These are phyloP conservation scores for Camelina neglecta DNA, from an alignment of 345 rosid species.

Conservation along the genomic window DNA sequence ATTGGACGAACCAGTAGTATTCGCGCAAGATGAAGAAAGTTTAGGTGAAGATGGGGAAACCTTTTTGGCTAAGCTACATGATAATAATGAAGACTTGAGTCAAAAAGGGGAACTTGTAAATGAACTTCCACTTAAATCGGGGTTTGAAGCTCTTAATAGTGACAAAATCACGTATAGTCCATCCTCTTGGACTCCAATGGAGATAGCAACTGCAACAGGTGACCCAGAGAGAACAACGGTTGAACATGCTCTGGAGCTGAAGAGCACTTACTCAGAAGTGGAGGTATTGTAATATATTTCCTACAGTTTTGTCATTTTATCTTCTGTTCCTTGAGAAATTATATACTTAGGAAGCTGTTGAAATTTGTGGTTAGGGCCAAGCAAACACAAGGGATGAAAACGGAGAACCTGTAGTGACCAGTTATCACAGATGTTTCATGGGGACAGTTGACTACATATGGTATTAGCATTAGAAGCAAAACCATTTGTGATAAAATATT, in stretches of 20 bases:
- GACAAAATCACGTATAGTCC: slow-evolving; percentile 60
- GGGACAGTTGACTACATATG: slow-evolving; percentile 98
- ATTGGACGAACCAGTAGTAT: slow-evolving; percentile 44
- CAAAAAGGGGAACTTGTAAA: slow-evolving; percentile 34
- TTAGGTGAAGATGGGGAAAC: slow-evolving; percentile 54
- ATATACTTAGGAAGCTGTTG: not conserved
- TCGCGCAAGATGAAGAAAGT: slow-evolving; percentile 44
- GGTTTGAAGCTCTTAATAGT: slow-evolving; percentile 43
- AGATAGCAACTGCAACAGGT: slow-evolving; percentile 86
- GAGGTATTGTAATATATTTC: slow-evolving; percentile 55
- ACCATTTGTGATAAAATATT: slow-evolving; percentile 2
- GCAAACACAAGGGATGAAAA: slow-evolving; percentile 71
- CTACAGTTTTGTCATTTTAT: not conserved
- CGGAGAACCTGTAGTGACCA: slow-evolving; percentile 87
- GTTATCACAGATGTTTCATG: slow-evolving; percentile 85
- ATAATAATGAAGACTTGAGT: slow-evolving; percentile 39
- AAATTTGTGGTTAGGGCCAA: slow-evolving; percentile 54
- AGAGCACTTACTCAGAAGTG: slow-evolving; percentile 81
- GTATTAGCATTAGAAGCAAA: slow-evolving; percentile 45
- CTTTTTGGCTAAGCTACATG: slow-evolving; percentile 59
- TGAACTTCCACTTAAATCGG: slow-evolving; percentile 47
- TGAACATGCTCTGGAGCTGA: slow-evolving; percentile 79
- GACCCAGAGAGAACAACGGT: slow-evolving; percentile 53
- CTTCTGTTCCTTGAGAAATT: not conserved
- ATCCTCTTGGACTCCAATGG: slow-evolving; percentile 80